Evolutionary conservation across 768 basidiomycete species (phyloP), one percentile per base, ranked within the genome.

Genomic region (Tylopilus cervinicoccineus): DNA sequence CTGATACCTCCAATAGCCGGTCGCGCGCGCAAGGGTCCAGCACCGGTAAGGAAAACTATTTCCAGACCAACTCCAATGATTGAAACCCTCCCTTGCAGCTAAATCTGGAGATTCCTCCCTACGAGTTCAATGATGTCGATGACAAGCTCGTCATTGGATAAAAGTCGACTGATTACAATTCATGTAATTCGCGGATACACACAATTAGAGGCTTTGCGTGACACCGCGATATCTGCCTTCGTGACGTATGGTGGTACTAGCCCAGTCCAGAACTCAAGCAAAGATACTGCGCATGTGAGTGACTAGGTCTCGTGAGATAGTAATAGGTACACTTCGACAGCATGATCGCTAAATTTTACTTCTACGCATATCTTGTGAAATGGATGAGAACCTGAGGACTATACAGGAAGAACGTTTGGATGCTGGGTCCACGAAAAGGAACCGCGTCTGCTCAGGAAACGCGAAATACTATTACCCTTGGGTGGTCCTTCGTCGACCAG

Each of bases 1-100:
- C 37, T 60, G 27, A 59, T 48, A 27, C 47, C 23, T 51, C 14
- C 41, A 55, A 36, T 53, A 92, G 90, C 93, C 64, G 95, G 95
- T 54, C 93, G 95, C 69, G 83, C 86, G 61, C 88, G 95, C 68
- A 91, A 93, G 68, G 95, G 95, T 38, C 95, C 95, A 62, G 95
- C 95, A 67, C 95, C 95, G 56, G 87, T 90, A 70, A 75, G 86
- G 72, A 27, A 33, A 47, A 6, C 22, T 8, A 23, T 32, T 22
- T 26, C 17, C 29, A 26, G 11, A 20, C 37, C n/a, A 11, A 37
- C 31, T 10, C n/a, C 28, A 47, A 45, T 47, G 40, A 47, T 46
- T 53, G 4, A 60, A 42, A 45, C 40, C 47, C 28, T 45, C 38
- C 50, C 27, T 51, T 52, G 6, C 47, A 91, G 86, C 81, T 94